Evolutionary conservation across 768 basidiomycete species (phyloP).

Genomic region (Xerocomus potaroensis): DNA sequence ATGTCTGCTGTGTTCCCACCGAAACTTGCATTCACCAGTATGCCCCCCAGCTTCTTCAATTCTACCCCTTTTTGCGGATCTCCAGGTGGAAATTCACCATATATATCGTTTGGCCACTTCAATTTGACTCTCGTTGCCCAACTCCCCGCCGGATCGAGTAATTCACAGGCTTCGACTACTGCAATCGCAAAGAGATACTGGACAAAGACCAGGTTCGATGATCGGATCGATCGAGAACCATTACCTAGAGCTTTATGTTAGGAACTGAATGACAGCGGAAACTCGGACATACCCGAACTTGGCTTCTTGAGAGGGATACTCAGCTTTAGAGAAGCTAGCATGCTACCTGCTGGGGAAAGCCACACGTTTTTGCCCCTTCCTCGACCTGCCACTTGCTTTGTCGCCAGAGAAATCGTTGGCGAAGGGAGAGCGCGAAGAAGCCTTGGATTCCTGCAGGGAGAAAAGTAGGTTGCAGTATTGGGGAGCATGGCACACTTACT

Average conservation of each 20-base stretch:
- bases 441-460: constrained; percentile 59
- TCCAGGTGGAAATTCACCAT: constrained; percentile 54
- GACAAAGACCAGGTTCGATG: constrained; percentile 77
- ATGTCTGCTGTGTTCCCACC: constrained; percentile 67
- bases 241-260: neutral
- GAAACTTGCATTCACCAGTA: constrained; percentile 87
- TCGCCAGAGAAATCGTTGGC: constrained; percentile 79
- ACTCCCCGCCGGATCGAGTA: constrained; percentile 40
- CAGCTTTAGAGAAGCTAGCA: constrained; percentile 52
- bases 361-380: constrained; percentile 88
- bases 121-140: constrained; percentile 61
- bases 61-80: constrained; percentile 32
- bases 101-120: constrained; percentile 98
- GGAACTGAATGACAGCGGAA: neutral
- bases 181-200: constrained; percentile 92
- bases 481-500: constrained; percentile 45
- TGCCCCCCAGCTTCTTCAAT: constrained; percentile 82
- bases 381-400: constrained; percentile 81
- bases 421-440: constrained; percentile 66
- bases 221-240: constrained; percentile 12
- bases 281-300: constrained; percentile 5
- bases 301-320: constrained; percentile 16
- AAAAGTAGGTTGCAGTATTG: neutral
- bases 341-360: constrained; percentile 89
- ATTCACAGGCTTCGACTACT: constrained; percentile 78